Evolutionary conservation across 169 alveolate species (phyloP).

Genomic region (Cryptosporidium ryanae): DNA sequence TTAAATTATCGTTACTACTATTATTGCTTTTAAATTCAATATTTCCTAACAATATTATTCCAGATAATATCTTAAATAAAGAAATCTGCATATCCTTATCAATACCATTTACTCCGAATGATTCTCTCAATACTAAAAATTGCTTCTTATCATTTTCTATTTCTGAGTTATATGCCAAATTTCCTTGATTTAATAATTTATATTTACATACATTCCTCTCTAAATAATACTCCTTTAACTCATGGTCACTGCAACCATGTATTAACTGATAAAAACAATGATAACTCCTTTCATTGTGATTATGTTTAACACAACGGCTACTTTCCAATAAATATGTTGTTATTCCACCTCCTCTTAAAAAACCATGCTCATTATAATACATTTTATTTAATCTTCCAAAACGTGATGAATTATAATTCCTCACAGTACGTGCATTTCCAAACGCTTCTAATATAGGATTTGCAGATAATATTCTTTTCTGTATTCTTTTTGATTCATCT

Average conservation of each 20-base stretch:
- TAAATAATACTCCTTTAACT: constrained; percentile 43
- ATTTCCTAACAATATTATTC: constrained; percentile 87
- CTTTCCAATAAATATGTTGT: constrained; percentile 87
- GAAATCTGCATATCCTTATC: constrained; percentile 77
- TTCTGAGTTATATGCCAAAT: constrained; percentile 78
- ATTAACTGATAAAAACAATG: constrained; percentile 89
- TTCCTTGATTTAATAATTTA: constrained; percentile 75
- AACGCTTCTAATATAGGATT: constrained; percentile 92
- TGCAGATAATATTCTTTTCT: constrained; percentile 84
- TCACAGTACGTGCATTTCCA: constrained; percentile 92
- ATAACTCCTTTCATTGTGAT: constrained; percentile 87
- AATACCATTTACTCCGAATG: constrained; percentile 84
- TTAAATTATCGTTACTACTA: background rate
- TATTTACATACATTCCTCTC: constrained; percentile 33
- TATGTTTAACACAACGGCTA: constrained; percentile 86
- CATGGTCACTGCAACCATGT: constrained; percentile 76
- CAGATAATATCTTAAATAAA: constrained; percentile 79
- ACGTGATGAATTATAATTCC: constrained; percentile 90
- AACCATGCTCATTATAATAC: constrained; percentile 81
- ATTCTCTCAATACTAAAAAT: constrained; percentile 80
- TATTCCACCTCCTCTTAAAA: constrained; percentile 86
- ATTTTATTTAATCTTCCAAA: constrained; percentile 90
- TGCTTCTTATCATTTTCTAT: constrained; percentile 83
- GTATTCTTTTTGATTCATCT: constrained; percentile 69
- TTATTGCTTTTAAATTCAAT: constrained; percentile 79